Conservation (phyloP, 371 early-diverging fungal genomes). For the Mortierella polycephala region DNA sequence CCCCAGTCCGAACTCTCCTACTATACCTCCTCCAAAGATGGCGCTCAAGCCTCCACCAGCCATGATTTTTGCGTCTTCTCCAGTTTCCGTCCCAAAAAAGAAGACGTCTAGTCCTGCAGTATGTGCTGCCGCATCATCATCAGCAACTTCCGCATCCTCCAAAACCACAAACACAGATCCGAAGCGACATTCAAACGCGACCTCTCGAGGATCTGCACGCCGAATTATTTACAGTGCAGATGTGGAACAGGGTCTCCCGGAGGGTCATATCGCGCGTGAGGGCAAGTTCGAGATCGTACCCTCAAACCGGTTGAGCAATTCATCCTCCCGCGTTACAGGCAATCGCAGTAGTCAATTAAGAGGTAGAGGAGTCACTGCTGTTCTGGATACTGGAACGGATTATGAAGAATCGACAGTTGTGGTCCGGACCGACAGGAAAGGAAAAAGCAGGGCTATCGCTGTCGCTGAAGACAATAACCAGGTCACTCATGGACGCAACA, state of each 20-base stretch:
- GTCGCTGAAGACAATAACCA: background rate
- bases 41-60: too few species aligned
- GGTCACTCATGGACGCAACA: too few species aligned
- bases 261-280: slow-evolving; percentile 19
- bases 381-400: background rate
- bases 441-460: background rate
- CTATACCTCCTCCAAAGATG: too few species aligned
- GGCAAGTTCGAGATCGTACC: slow-evolving; percentile 21
- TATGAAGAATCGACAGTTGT: background rate
- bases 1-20: too few species aligned
- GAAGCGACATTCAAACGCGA: background rate
- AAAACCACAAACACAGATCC: background rate
- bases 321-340: background rate
- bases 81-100: background rate
- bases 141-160: background rate
- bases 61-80: too few species aligned
- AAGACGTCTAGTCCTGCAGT: background rate
- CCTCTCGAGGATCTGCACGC: slow-evolving; percentile 4
- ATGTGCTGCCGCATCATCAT: background rate
- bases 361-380: too few species aligned
- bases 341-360: background rate
- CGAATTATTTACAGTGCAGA: slow-evolving; percentile 14
- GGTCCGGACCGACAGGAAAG: slow-evolving; percentile 1
- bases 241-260: slow-evolving; percentile 6
- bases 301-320: slow-evolving; percentile 1